phyloP scores from a whole-genome alignment of 768 basidiomycete species.

The Holtermanniella nyarrowii region DNA sequence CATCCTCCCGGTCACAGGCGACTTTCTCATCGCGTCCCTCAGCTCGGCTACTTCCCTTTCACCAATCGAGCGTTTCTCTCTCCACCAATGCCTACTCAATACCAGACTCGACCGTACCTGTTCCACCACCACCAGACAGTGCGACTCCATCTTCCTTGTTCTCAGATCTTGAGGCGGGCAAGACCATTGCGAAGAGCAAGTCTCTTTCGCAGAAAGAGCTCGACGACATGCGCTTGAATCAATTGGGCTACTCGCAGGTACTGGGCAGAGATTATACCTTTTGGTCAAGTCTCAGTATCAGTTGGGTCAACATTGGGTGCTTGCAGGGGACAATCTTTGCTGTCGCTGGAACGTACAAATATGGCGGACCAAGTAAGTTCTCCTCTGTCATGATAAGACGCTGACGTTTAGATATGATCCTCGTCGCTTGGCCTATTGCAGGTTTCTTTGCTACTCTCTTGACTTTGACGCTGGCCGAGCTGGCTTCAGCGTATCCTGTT shows the following conservation, averaged over 20 bases:
- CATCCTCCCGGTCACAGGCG: too few relatives aligned
- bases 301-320: slow-evolving; percentile 35
- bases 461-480: slow-evolving; percentile 30
- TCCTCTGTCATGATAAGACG: neutral
- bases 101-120: neutral
- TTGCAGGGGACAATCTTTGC: slow-evolving; percentile 34
- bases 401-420: slow-evolving; percentile 13
- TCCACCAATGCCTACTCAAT: neutral
- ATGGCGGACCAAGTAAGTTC: slow-evolving; percentile 37
- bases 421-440: slow-evolving; percentile 37
- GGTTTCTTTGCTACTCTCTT: slow-evolving; percentile 24
- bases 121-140: neutral
- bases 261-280: slow-evolving; percentile 39
- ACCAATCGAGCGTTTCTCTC: neutral
- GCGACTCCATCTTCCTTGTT: neutral
- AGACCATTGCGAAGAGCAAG: neutral
- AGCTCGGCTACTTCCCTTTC: neutral
- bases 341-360: slow-evolving; percentile 32
- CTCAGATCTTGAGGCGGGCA: neutral
- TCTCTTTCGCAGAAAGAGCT: neutral
- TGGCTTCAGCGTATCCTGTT: slow-evolving; percentile 38
- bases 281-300: slow-evolving; percentile 36
- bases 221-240: slow-evolving; percentile 18
- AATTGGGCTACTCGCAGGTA: slow-evolving; percentile 37
- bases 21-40: neutral